Conservation (phyloP, 2,329 filamentous ascomycete species). For the Elsinoe necatrix region DNA sequence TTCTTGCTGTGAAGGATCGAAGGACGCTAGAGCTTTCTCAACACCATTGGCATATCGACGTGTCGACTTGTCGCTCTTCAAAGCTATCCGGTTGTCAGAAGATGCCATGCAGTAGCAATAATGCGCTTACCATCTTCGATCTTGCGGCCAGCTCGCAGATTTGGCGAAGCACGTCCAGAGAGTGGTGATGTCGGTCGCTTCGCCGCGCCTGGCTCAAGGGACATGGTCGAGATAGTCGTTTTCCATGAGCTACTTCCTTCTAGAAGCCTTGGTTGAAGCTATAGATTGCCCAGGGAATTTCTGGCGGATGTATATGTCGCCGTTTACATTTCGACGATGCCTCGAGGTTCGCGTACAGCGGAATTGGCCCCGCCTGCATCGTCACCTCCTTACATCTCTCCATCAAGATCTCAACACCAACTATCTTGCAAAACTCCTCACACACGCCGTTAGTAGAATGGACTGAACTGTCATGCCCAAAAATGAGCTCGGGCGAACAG, state of each 20-base stretch:
- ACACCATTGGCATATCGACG: conserved; percentile 84
- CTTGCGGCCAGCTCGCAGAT: conserved; percentile 7
- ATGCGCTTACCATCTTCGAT: neutral
- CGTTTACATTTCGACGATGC: neutral
- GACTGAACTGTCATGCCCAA: neutral
- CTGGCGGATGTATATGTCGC: neutral
- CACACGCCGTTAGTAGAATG: no score
- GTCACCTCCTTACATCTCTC: neutral
- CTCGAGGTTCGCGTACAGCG: neutral
- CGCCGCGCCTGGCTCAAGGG: conserved; percentile 9
- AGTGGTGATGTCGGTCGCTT: neutral
- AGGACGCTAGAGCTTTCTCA: conserved; percentile 77
- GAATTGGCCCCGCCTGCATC: conserved; percentile 7
- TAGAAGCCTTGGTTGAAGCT: neutral
- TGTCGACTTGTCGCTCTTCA: conserved; percentile 57
- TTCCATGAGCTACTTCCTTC: conserved; percentile 15
- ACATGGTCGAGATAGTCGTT: conserved; percentile 23
- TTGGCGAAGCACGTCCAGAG: conserved; percentile 8
- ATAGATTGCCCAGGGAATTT: no score
- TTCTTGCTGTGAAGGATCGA: conserved; percentile 90
- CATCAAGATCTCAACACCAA: neutral
- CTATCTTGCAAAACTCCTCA: neutral
- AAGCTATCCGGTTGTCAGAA: conserved; percentile 17
- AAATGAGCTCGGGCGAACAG: neutral
- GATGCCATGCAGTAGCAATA: neutral